These are phyloP conservation scores for Marasmius fiardii DNA, from an alignment of 1,284 basidiomycete species.

Conservation along the genomic window DNA sequence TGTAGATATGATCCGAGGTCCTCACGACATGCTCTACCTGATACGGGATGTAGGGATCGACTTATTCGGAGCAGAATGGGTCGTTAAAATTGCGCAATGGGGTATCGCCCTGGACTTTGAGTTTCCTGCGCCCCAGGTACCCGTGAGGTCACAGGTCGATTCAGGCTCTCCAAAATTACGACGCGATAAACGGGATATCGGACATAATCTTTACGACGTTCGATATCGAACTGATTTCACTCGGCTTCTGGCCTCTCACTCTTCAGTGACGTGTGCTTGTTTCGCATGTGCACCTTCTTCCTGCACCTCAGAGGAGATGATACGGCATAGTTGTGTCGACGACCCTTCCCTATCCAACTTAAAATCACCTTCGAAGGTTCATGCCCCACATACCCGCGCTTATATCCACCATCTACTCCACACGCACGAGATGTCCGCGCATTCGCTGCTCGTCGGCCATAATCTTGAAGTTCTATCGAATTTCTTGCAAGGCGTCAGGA, in stretches of 20 bases:
- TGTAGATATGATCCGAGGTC: slow-evolving; percentile 33
- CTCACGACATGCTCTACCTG: slow-evolving; percentile 71
- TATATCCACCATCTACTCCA: slow-evolving; percentile 81
- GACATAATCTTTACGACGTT: slow-evolving; percentile 67
- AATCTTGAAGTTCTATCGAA: slow-evolving; percentile 64
- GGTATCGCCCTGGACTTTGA: slow-evolving; percentile 75
- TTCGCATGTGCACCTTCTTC: slow-evolving; percentile 57
- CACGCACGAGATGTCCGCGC: slow-evolving; percentile 85
- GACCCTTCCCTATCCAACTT: background rate
- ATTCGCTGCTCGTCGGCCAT: slow-evolving; percentile 68
- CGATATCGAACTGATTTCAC: slow-evolving; percentile 59
- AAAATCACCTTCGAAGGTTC: background rate
- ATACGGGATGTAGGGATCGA: slow-evolving; percentile 67
- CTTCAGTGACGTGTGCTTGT: slow-evolving; percentile 44
- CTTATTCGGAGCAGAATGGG: slow-evolving; percentile 72
- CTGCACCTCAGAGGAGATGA: slow-evolving; percentile 24
- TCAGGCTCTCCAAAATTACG: slow-evolving; percentile 5
- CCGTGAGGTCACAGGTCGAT: slow-evolving; percentile 8
- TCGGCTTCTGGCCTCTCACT: background rate
- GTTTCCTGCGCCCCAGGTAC: slow-evolving; percentile 63
- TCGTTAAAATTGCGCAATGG: slow-evolving; percentile 55
- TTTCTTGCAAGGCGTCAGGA: slow-evolving; percentile 60
- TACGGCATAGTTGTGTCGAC: slow-evolving; percentile 52
- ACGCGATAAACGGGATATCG: slow-evolving; percentile 41
- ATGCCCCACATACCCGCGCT: slow-evolving; percentile 54